Conservation (phyloP, 352 stramenopile species). For the Halophytophthora batemanensis region DNA sequence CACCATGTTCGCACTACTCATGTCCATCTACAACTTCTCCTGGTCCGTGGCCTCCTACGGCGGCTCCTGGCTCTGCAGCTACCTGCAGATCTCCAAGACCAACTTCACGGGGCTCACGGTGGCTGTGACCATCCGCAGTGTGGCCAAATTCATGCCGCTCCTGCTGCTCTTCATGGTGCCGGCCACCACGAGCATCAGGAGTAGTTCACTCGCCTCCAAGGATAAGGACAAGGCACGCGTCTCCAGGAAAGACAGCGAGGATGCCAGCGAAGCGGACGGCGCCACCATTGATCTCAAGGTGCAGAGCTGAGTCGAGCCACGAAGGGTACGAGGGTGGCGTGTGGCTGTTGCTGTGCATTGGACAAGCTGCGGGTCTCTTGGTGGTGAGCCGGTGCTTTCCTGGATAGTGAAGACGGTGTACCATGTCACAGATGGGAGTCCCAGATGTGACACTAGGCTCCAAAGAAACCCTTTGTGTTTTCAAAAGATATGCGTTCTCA, state of each 20-base stretch:
- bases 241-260: constrained; percentile 25
- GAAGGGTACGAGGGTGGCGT: constrained; percentile 1
- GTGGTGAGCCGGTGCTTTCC: constrained; percentile 1
- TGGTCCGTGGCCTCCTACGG: constrained; percentile 77
- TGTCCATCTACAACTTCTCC: constrained; percentile 86
- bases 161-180: constrained; percentile 76
- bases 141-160: constrained; percentile 64
- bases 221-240: constrained; percentile 7
- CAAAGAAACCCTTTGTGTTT: too few species aligned
- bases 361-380: constrained; percentile 9
- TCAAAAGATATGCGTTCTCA: too few species aligned
- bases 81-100: constrained; percentile 71
- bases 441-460: too few species aligned
- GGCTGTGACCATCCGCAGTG: constrained; percentile 56
- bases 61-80: constrained; percentile 74
- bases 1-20: constrained; percentile 93
- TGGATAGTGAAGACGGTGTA: too few species aligned
- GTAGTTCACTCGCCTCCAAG: constrained; percentile 36
- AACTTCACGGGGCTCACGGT: constrained; percentile 59
- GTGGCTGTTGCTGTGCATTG: constrained; percentile 6
- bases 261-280: constrained; percentile 18
- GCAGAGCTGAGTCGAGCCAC: constrained; percentile 10
- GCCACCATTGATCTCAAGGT: constrained; percentile 32
- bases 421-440: too few species aligned
- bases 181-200: constrained; percentile 63